A percentile compares a stretch with the other conserved stretches of the same genome.
Conservation (phyloP, 2,329 filamentous ascomycete species). For the Pseudopyricularia cyperi region DNA sequence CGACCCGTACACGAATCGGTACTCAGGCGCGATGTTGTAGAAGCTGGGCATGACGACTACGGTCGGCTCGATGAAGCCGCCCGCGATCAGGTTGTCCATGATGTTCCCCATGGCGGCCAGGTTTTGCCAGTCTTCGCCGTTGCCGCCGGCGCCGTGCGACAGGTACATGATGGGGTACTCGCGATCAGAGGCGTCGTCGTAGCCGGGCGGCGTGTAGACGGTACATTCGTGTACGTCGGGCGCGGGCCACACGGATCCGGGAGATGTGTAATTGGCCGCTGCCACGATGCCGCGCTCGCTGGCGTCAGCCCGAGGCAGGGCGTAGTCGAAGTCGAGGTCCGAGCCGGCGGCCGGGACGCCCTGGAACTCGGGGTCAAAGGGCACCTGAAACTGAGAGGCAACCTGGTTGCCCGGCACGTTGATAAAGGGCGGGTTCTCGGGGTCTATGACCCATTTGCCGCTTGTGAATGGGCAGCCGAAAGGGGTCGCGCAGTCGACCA, state of each 20-base stretch:
- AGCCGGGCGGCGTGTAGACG: slow-evolving; percentile 15
- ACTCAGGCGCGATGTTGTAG: slow-evolving; percentile 12
- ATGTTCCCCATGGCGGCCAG: slow-evolving; percentile 14
- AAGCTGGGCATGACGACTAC: slow-evolving; percentile 17
- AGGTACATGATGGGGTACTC: slow-evolving; percentile 16
- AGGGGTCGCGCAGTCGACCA: slow-evolving; percentile 14
- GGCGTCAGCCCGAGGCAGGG: slow-evolving; percentile 10
- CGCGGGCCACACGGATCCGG: slow-evolving; percentile 15
- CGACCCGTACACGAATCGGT: slow-evolving; percentile 12
- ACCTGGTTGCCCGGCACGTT: slow-evolving; percentile 15
- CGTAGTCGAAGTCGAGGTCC: slow-evolving; percentile 10
- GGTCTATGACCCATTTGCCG: slow-evolving; percentile 16
- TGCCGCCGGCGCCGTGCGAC: slow-evolving; percentile 15
- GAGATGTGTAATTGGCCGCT: slow-evolving; percentile 16
- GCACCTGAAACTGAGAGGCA: slow-evolving; percentile 15
- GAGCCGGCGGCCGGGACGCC: slow-evolving; percentile 4
- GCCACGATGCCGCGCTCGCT: slow-evolving; percentile 12
- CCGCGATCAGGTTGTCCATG: slow-evolving; percentile 16
- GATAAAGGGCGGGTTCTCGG: slow-evolving; percentile 13
- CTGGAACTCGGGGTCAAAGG: slow-evolving; percentile 13
- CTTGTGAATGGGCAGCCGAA: slow-evolving; percentile 14
- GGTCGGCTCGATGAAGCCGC: slow-evolving; percentile 14
- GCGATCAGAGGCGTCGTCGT: slow-evolving; percentile 8
- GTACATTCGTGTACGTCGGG: slow-evolving; percentile 14
- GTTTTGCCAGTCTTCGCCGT: slow-evolving; percentile 17